Conservation (phyloP, 2,329 filamentous ascomycete genomes). For the Incumbomyces lentus region DNA sequence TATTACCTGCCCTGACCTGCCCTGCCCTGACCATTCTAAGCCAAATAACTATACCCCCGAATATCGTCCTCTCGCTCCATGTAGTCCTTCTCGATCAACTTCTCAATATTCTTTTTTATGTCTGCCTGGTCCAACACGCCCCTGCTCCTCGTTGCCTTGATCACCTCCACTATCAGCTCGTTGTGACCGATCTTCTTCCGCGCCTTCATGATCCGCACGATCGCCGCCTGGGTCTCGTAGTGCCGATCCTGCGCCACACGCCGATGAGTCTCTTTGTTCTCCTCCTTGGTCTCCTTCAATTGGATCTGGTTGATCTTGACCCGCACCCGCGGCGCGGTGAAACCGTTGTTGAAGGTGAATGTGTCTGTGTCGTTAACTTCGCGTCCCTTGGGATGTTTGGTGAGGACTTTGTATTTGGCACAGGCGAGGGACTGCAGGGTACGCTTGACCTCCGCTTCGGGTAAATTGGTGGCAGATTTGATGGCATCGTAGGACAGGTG, state of each 20-base stretch:
- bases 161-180: slow-evolving; percentile 85
- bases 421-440: slow-evolving; percentile 94
- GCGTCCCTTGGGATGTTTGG: slow-evolving; percentile 72
- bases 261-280: slow-evolving; percentile 90
- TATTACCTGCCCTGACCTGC: neutral
- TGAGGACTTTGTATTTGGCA: slow-evolving; percentile 72
- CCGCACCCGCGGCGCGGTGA: slow-evolving; percentile 71
- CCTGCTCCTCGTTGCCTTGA: slow-evolving; percentile 75
- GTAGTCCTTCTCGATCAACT: slow-evolving; percentile 89
- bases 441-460: slow-evolving; percentile 68
- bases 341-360: slow-evolving; percentile 70
- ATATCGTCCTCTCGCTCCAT: slow-evolving; percentile 61
- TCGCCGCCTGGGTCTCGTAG: slow-evolving; percentile 93
- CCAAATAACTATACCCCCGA: slow-evolving; percentile 58
- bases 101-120: slow-evolving; percentile 97
- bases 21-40: slow-evolving; percentile 31
- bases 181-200: slow-evolving; percentile 75
- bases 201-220: slow-evolving; percentile 95
- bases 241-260: slow-evolving; percentile 79
- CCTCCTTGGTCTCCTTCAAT: slow-evolving; percentile 86
- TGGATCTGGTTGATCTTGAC: slow-evolving; percentile 99
- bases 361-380: slow-evolving; percentile 71
- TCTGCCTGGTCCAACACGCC: slow-evolving; percentile 76
- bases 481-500: slow-evolving; percentile 68
- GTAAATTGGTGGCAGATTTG: slow-evolving; percentile 60